These are phyloP conservation scores for Gracilaria vermiculophylla DNA, from an alignment of 23 red algal species.

Conservation along the genomic window DNA sequence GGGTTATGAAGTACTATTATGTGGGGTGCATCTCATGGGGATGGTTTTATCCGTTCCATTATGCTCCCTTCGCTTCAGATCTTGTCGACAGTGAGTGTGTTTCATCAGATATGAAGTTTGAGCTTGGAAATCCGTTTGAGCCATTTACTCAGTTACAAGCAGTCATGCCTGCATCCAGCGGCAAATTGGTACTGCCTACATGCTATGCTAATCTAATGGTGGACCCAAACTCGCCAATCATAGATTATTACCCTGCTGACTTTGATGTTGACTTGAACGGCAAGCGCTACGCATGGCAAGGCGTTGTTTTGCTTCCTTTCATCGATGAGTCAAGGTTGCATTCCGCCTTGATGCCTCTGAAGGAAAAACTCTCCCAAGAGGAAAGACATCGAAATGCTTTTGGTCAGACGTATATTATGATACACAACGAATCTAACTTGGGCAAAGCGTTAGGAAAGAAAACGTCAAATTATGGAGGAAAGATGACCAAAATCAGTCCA, in stretches of 20 bases:
- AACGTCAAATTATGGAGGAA: neutral
- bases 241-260: constrained; percentile 92
- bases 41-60: constrained; percentile 97
- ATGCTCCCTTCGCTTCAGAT: constrained; percentile 92
- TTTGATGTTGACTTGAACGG: constrained; percentile 95
- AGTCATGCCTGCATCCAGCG: constrained; percentile 89
- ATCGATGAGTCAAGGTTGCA: constrained; percentile 80
- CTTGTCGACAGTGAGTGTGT: constrained; percentile 56
- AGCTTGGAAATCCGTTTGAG: constrained; percentile 81
- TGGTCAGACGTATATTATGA: constrained; percentile 27
- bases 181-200: constrained; percentile 72
- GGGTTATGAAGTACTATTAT: constrained; percentile 96
- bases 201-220: constrained; percentile 81
- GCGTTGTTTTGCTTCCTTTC: constrained; percentile 91
- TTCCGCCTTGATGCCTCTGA: constrained; percentile 31
- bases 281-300: constrained; percentile 96
- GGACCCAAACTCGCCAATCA: constrained; percentile 71
- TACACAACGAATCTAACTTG: constrained; percentile 2
- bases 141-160: constrained; percentile 90
- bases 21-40: constrained; percentile 89
- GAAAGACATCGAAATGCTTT: constrained; percentile 56
- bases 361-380: constrained; percentile 43
- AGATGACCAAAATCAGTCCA: constrained; percentile 14
- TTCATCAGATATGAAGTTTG: constrained; percentile 60
- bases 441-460: neutral